Percentiles rank a stretch among this genome's conserved stretches.
Conservation (phyloP, 495 filamentous ascomycete genomes). For the Xylaria scruposa region DNA sequence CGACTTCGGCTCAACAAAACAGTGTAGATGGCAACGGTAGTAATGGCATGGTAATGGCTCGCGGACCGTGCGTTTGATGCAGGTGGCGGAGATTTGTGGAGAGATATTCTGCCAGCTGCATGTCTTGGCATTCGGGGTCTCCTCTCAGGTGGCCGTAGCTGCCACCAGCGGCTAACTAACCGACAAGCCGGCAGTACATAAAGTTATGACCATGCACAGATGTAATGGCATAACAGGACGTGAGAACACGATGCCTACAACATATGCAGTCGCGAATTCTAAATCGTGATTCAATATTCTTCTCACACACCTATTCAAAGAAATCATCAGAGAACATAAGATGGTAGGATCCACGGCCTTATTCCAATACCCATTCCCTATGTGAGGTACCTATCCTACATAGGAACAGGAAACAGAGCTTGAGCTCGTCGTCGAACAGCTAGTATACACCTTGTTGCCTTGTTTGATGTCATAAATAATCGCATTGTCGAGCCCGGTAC, state of each 20-base stretch:
- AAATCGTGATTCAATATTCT: neutral
- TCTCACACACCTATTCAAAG: neutral
- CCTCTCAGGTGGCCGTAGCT: neutral
- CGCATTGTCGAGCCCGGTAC: conserved; percentile 48
- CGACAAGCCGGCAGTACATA: no score
- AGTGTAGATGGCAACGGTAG: neutral
- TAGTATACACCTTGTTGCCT: conserved; percentile 54
- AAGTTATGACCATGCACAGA: no score
- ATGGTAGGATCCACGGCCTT: neutral
- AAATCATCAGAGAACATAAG: neutral
- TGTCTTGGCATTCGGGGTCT: neutral
- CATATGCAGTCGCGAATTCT: neutral
- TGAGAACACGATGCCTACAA: neutral
- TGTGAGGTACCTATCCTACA: conserved; percentile 24
- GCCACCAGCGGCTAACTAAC: neutral
- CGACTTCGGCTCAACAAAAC: conserved; percentile 13
- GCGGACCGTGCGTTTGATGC: conserved; percentile 5
- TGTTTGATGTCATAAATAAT: conserved; percentile 61
- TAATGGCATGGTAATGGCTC: neutral
- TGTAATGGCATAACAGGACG: neutral
- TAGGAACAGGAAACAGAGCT: conserved; percentile 43
- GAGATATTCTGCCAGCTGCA: neutral
- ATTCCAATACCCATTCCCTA: neutral
- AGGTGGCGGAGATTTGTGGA: neutral
- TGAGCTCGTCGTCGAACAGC: conserved; percentile 50